Percentiles rank a stretch among this genome's conserved stretches.
phyloP scores from a whole-genome alignment of 768 basidiomycete genomes.

The Dioszegia crocea region DNA sequence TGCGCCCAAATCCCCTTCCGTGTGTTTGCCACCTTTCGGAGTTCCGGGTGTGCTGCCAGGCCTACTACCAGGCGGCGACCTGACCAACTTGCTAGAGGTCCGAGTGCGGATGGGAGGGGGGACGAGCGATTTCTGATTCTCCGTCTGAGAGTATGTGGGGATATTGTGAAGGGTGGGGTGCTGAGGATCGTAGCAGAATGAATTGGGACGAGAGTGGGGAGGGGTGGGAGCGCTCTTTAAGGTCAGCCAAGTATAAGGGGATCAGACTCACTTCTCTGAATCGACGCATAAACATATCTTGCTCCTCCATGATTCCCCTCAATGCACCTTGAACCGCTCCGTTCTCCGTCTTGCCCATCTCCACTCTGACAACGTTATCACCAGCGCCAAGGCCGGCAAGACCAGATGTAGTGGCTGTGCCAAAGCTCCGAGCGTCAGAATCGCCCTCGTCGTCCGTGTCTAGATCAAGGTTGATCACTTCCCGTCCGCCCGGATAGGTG shows the following conservation, averaged over 20 bases:
- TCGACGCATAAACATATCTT: neutral
- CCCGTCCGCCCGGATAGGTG: neutral
- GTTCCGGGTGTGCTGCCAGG: neutral
- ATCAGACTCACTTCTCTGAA: neutral
- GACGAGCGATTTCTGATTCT: neutral
- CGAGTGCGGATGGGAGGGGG: neutral
- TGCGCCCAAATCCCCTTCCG: too few relatives aligned
- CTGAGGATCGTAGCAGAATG: neutral
- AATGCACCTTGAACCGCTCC: slow-evolving; percentile 1
- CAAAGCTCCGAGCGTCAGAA: slow-evolving; percentile 3
- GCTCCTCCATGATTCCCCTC: slow-evolving; percentile 6
- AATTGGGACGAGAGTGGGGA: neutral
- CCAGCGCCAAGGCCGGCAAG: slow-evolving; percentile 17
- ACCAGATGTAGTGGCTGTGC: slow-evolving; percentile 2
- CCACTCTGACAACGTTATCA: neutral
- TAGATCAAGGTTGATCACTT: neutral
- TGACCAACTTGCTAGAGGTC: slow-evolving; percentile 2
- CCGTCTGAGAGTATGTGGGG: slow-evolving; percentile 4
- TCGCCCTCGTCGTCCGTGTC: slow-evolving; percentile 6
- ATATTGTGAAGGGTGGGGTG: slow-evolving; percentile 26
- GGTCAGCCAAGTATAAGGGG: neutral
- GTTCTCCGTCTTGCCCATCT: neutral
- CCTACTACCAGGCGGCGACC: neutral
- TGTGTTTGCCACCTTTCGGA: too few relatives aligned
- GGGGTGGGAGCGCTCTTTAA: neutral